These are phyloP conservation scores for Borealophlyctis nickersoniae DNA, from an alignment of 192 early-diverging fungal genomes.

Conservation along the genomic window DNA sequence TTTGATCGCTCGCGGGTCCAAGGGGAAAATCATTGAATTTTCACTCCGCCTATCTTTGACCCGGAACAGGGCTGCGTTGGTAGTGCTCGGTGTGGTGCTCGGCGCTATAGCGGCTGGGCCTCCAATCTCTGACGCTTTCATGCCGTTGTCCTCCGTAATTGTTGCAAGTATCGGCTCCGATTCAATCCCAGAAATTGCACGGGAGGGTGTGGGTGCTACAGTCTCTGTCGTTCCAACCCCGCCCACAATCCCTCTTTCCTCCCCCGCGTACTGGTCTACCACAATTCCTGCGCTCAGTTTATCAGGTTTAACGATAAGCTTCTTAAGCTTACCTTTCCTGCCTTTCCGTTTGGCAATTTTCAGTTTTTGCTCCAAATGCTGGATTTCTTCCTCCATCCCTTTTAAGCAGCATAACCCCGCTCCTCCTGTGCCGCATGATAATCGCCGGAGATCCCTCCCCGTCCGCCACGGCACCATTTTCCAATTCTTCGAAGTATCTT, in stretches of 20 bases:
- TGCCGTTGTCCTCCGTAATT: background rate
- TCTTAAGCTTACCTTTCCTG: conserved; percentile 78
- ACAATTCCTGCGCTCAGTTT: conserved; percentile 56
- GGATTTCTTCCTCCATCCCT: conserved; percentile 91
- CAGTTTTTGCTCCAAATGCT: conserved; percentile 92
- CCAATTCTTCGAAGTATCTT: too few species aligned
- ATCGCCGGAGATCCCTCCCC: conserved; percentile 2
- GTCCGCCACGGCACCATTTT: conserved; percentile 25
- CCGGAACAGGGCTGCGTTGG: background rate
- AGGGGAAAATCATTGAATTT: conserved; percentile 62
- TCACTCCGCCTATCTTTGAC: conserved; percentile 51
- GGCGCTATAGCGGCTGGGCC: background rate
- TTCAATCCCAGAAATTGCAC: too few species aligned
- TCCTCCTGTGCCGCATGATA: too few species aligned
- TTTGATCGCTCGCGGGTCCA: conserved; percentile 66
- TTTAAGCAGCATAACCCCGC: conserved; percentile 52
- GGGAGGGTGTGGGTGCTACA: too few species aligned
- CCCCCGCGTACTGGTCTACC: conserved; percentile 34
- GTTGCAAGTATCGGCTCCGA: too few species aligned
- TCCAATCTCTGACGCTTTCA: background rate
- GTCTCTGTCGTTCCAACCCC: background rate
- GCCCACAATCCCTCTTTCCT: background rate
- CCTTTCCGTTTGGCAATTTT: conserved; percentile 94
- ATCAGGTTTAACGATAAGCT: conserved; percentile 73
- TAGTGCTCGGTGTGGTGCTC: background rate